These are phyloP conservation scores for Grosmannia serpens DNA, from an alignment of 2,329 filamentous ascomycete species.

Conservation along the genomic window DNA sequence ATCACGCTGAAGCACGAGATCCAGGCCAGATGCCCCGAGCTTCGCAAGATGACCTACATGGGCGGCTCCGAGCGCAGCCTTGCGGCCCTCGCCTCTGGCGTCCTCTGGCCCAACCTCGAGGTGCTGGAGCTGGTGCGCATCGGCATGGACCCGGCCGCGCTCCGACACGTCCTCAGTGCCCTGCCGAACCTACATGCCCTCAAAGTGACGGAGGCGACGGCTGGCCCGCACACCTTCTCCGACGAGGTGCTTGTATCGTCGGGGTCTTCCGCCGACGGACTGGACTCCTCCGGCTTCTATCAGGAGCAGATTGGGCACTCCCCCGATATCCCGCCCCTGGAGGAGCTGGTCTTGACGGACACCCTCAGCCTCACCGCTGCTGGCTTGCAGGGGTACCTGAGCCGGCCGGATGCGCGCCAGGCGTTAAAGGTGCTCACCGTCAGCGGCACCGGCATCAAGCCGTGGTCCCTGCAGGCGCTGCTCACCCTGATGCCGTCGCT, in stretches of 20 bases:
- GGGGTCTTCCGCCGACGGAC: neutral
- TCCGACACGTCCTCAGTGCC: conserved; percentile 59
- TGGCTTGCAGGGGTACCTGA: conserved; percentile 60
- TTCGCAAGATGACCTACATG: conserved; percentile 82
- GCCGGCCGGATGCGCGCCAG: conserved; percentile 44
- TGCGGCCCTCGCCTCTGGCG: conserved; percentile 53
- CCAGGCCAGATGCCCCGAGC: conserved; percentile 68
- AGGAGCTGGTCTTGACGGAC: conserved; percentile 61
- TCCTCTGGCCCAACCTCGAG: conserved; percentile 58
- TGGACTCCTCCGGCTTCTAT: neutral
- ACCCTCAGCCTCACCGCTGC: conserved; percentile 59
- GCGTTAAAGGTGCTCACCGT: conserved; percentile 58
- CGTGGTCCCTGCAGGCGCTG: conserved; percentile 48
- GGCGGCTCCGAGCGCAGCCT: conserved; percentile 69
- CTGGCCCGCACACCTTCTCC: conserved; percentile 39
- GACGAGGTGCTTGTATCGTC: conserved; percentile 54
- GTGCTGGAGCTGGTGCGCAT: conserved; percentile 60
- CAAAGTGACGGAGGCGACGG: conserved; percentile 57
- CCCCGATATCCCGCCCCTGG: conserved; percentile 62
- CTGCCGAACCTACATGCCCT: conserved; percentile 60
- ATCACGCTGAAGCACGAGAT: conserved; percentile 71
- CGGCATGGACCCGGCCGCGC: conserved; percentile 55
- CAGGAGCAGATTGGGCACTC: conserved; percentile 42
- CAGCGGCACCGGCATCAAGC: conserved; percentile 57
- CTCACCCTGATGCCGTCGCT: conserved; percentile 46